Base-by-base conservation (phyloP, 164 flowering plant species). In the Kalanchoe fedtschenkoi region DNA sequence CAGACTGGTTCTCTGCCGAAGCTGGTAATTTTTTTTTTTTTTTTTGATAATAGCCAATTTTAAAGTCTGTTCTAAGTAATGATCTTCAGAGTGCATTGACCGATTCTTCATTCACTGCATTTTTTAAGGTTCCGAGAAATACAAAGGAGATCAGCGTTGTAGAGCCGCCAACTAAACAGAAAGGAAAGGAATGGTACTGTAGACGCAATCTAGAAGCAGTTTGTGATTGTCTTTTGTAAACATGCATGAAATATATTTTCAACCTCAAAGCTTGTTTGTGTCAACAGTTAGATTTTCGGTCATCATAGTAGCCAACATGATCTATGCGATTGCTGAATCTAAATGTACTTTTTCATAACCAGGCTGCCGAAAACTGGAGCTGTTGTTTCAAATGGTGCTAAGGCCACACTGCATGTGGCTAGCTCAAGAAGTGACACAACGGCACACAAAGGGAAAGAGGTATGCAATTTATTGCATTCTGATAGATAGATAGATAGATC, bases 21-120 rank as follows among this genome's bases (percentile, higher is more conserved):
- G 65, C 77, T 78, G 90, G 97, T 87, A 64, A 34, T 39, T 69
- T 26, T n/a, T n/a, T n/a, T n/a, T n/a, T n/a, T n/a, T n/a, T n/a
- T n/a, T n/a, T n/a, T n/a, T n/a, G n/a, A n/a, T n/a, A n/a, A n/a
- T n/a, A n/a, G n/a, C n/a, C n/a, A n/a, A n/a, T n/a, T n/a, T n/a
- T n/a, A n/a, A n/a, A n/a, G 21, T n/a, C 51, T 44, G 21, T 43
- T 43, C 47, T 1, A 15, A 43, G 47, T 17, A 43, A 9, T 14
- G 17, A 0, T 4, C 9, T 47, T 26, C 29, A 19, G 26, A 4
- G 30, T 10, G n/a, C 29, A 6, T 22, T 47, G 29, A 15, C 13
- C 21, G 2, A 22, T 6, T 6, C 14, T 4, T 21, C 32, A 51
- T 10, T 51, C 32, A 51, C 56, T 29, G 26, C 9, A 30, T 51